Evolutionary conservation across 768 basidiomycete genomes (phyloP).

Genomic region (Trametopsis cervina): DNA sequence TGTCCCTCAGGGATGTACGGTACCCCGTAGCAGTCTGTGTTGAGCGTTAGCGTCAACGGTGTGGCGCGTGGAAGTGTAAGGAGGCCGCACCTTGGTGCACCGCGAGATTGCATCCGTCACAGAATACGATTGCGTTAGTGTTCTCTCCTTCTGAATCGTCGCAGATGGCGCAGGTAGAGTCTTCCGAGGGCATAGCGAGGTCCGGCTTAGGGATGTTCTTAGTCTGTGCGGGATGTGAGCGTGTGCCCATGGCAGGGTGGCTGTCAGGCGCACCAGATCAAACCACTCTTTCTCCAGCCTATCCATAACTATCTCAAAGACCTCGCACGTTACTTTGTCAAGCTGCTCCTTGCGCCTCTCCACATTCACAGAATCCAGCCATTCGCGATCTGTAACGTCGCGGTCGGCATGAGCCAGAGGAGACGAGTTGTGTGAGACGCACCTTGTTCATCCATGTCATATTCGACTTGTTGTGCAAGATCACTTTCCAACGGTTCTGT

Average conservation of each 20-base stretch:
- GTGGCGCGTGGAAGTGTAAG: not conserved
- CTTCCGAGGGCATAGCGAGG: slow-evolving; percentile 84
- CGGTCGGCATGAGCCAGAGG: no score
- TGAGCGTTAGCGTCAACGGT: no score
- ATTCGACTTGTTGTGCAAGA: slow-evolving; percentile 89
- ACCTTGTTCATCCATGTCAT: slow-evolving; percentile 99
- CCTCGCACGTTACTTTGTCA: slow-evolving; percentile 70
- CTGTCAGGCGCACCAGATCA: slow-evolving; percentile 58
- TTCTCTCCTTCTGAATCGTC: slow-evolving; percentile 99
- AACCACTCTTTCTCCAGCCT: slow-evolving; percentile 99
- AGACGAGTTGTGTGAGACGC: slow-evolving; percentile 4
- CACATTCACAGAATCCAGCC: slow-evolving; percentile 80
- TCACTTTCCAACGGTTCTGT: slow-evolving; percentile 90
- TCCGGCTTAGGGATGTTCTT: slow-evolving; percentile 91
- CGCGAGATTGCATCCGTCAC: slow-evolving; percentile 97
- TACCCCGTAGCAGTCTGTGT: slow-evolving; percentile 92
- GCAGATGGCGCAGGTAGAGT: slow-evolving; percentile 94
- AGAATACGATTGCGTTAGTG: slow-evolving; percentile 98
- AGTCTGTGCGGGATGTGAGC: slow-evolving; percentile 42
- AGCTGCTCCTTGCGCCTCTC: slow-evolving; percentile 75
- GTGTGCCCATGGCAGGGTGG: not conserved
- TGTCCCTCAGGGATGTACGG: slow-evolving; percentile 99
- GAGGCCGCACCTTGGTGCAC: slow-evolving; percentile 87
- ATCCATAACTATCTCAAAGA: slow-evolving; percentile 96
- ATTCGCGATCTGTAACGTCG: slow-evolving; percentile 72